These are phyloP conservation scores for Pseudozyma thailandica DNA, from an alignment of 1,284 basidiomycete genomes.

Conservation along the genomic window DNA sequence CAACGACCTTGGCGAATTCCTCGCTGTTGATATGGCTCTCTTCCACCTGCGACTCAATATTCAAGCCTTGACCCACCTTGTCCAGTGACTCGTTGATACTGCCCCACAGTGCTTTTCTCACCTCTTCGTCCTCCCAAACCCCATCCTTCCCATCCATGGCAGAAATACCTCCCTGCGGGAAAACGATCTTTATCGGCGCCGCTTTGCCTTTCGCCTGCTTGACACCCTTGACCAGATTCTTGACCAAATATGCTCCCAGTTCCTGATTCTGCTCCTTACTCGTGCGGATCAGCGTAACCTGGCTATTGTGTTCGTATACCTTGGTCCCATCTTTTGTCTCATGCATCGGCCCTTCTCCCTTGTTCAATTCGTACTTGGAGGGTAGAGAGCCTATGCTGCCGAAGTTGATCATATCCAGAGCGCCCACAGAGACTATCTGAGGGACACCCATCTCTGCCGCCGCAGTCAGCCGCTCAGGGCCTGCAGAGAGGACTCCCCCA, in stretches of 20 bases:
- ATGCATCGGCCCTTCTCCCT: slow-evolving; percentile 20
- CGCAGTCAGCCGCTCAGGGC: slow-evolving; percentile 34
- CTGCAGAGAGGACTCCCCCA: slow-evolving; percentile 37
- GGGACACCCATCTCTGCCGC: slow-evolving; percentile 22
- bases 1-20: slow-evolving; percentile 26
- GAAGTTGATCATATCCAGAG: slow-evolving; percentile 52
- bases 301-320: slow-evolving; percentile 38
- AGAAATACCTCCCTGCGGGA: slow-evolving; percentile 23
- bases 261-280: slow-evolving; percentile 18
- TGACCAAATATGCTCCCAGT: slow-evolving; percentile 20
- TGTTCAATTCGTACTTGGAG: slow-evolving; percentile 6
- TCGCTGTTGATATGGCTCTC: slow-evolving; percentile 38
- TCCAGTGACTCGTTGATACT: slow-evolving; percentile 7
- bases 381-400: slow-evolving; percentile 27
- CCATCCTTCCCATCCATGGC: slow-evolving; percentile 28
- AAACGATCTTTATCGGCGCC: slow-evolving; percentile 17
- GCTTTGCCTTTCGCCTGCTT: neutral
- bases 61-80: neutral
- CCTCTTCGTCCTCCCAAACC: slow-evolving; percentile 23
- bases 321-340: slow-evolving; percentile 19
- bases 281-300: slow-evolving; percentile 37
- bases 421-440: slow-evolving; percentile 38
- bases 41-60: slow-evolving; percentile 3
- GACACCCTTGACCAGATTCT: slow-evolving; percentile 12
- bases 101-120: slow-evolving; percentile 13